These are phyloP conservation scores for Chalciporus chontae DNA, from an alignment of 768 basidiomycete genomes.

Conservation along the genomic window DNA sequence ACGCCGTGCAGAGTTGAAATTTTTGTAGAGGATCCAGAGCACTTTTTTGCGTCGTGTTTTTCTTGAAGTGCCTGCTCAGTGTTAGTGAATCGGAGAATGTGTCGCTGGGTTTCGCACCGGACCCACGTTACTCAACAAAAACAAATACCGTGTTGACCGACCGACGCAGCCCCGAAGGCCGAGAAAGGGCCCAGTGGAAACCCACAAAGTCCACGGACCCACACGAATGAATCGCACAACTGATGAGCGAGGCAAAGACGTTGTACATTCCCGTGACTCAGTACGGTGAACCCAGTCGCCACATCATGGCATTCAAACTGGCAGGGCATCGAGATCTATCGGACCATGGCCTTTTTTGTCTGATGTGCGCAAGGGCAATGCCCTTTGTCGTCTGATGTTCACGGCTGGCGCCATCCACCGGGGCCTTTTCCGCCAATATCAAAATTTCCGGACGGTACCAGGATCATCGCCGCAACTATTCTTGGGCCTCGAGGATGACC, in stretches of 20 bases:
- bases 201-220: constrained; percentile 7
- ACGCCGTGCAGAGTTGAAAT: not conserved
- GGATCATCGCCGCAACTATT: not conserved
- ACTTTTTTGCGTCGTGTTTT: not conserved
- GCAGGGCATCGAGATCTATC: constrained; percentile 1
- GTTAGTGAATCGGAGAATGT: constrained; percentile 19
- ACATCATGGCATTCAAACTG: constrained; percentile 4
- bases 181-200: not conserved
- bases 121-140: constrained; percentile 11
- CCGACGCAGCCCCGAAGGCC: constrained; percentile 2
- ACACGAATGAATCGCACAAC: constrained; percentile 14
- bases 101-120: constrained; percentile 19
- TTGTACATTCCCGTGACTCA: constrained; percentile 16
- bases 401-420: not conserved
- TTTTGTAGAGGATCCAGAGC: not conserved
- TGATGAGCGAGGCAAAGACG: constrained; percentile 23
- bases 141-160: constrained; percentile 13
- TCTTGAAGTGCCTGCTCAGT: not conserved
- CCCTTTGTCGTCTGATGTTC: not conserved
- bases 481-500: constrained; percentile 3
- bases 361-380: constrained; percentile 4
- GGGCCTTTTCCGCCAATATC: constrained; percentile 2
- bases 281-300: constrained; percentile 9
- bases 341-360: not conserved
- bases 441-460: not conserved